Percentiles rank a stretch among this genome's conserved stretches.
phyloP scores from a whole-genome alignment of 768 basidiomycete species.

The Pilatotrama ljubarskyi region DNA sequence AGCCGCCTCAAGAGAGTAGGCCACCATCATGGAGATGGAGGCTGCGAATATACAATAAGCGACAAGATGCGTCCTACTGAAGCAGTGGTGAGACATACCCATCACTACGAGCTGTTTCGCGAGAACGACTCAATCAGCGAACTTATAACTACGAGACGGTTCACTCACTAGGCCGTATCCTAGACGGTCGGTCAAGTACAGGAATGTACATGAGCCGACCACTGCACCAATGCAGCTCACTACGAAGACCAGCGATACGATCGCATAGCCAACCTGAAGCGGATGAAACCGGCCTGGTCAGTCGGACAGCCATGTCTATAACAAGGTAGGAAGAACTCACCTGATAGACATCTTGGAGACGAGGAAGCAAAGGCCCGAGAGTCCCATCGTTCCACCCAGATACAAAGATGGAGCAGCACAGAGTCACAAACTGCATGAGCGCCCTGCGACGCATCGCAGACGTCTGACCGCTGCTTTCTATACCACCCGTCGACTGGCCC shows the following conservation, averaged over 20 bases:
- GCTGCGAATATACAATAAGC: constrained; percentile 34
- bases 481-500: neutral
- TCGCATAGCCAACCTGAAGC: constrained; percentile 46
- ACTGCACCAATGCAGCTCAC: constrained; percentile 47
- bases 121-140: neutral
- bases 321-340: constrained; percentile 24
- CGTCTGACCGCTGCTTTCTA: neutral
- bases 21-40: constrained; percentile 50
- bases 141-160: neutral
- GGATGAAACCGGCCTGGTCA: neutral
- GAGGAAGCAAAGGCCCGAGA: constrained; percentile 68
- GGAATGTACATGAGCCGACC: constrained; percentile 44
- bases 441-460: constrained; percentile 7
- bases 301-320: too few species aligned
- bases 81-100: too few species aligned
- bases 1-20: constrained; percentile 52
- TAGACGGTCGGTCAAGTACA: constrained; percentile 44
- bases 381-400: constrained; percentile 77
- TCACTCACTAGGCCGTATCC: constrained; percentile 49
- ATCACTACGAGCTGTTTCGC: neutral
- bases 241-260: constrained; percentile 63
- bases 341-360: constrained; percentile 58
- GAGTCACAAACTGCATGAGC: constrained; percentile 49
- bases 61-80: neutral
- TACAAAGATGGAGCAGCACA: constrained; percentile 57